Conservation (phyloP, 805 yeast genomes). For the Sugiyamaella marilandica region DNA sequence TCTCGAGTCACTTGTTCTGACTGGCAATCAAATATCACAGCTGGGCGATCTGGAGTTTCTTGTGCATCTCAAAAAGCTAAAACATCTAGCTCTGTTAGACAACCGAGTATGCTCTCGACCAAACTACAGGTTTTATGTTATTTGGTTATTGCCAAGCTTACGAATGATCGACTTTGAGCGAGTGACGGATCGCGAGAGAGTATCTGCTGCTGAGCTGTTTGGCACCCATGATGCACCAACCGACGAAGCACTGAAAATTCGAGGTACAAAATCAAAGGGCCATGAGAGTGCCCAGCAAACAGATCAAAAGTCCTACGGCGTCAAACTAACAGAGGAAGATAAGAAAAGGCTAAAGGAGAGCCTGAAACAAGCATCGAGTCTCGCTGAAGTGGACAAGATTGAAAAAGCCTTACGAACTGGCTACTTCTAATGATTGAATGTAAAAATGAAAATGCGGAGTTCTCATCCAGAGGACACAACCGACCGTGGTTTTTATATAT, state of each 20-base stretch:
- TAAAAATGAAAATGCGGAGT: not conserved
- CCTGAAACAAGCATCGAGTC: slow-evolving; percentile 56
- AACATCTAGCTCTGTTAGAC: slow-evolving; percentile 48
- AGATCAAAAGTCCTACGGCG: slow-evolving; percentile 7
- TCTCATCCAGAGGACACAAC: not conserved
- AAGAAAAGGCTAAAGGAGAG: slow-evolving; percentile 46
- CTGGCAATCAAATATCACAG: slow-evolving; percentile 46
- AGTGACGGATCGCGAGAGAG: slow-evolving; percentile 53
- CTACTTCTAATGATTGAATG: slow-evolving; percentile 21
- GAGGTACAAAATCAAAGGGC: slow-evolving; percentile 17
- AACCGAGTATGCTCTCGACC: slow-evolving; percentile 51
- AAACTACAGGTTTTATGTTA: slow-evolving; percentile 54
- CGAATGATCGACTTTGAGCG: slow-evolving; percentile 63
- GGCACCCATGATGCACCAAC: slow-evolving; percentile 33
- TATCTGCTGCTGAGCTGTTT: slow-evolving; percentile 41
- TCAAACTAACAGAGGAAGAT: slow-evolving; percentile 52
- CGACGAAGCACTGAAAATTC: slow-evolving; percentile 31
- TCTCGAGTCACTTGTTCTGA: slow-evolving; percentile 48
- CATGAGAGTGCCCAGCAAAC: slow-evolving; percentile 7
- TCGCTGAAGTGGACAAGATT: slow-evolving; percentile 70
- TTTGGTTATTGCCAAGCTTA: slow-evolving; percentile 61
- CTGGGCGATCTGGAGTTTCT: slow-evolving; percentile 42
- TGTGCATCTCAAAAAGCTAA: slow-evolving; percentile 39
- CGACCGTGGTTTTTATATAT: no score
- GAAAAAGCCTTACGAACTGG: slow-evolving; percentile 51